phyloP scores from a whole-genome alignment of 345 rosid species.

The Aquilaria sinensis region DNA sequence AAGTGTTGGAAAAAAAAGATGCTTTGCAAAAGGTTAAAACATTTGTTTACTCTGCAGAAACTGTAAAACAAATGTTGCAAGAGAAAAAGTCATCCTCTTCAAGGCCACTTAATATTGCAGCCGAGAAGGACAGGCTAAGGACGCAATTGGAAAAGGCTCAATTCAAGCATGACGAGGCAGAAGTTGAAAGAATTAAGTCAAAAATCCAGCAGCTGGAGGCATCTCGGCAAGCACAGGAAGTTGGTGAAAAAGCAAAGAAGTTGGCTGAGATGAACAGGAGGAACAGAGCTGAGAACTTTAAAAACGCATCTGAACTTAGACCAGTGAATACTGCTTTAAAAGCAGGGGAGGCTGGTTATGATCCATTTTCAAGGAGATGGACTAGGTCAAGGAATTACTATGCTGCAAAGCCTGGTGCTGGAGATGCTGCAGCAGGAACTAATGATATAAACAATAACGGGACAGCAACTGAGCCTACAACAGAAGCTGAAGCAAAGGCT shows the following conservation, averaged over 20 bases:
- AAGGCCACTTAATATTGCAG: slow-evolving; percentile 90
- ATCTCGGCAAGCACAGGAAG: slow-evolving; percentile 54
- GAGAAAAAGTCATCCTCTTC: slow-evolving; percentile 85
- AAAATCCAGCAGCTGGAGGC: slow-evolving; percentile 83
- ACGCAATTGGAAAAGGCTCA: slow-evolving; percentile 76
- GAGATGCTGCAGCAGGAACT: slow-evolving; percentile 18
- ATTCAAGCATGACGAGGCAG: slow-evolving; percentile 65
- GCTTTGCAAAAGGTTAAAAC: slow-evolving; percentile 61
- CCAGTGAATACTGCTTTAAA: slow-evolving; percentile 51
- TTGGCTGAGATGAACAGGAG: slow-evolving; percentile 95
- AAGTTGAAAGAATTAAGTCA: slow-evolving; percentile 63
- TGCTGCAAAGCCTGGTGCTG: slow-evolving; percentile 42
- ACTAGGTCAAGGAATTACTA: slow-evolving; percentile 92
- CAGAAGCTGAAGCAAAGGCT: slow-evolving; percentile 20
- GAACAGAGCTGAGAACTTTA: slow-evolving; percentile 94
- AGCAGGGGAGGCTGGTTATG: slow-evolving; percentile 98
- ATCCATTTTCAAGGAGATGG: slow-evolving; percentile 99
- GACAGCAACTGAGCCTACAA: slow-evolving; percentile 16
- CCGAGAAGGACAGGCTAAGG: slow-evolving; percentile 92
- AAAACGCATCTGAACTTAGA: slow-evolving; percentile 78
- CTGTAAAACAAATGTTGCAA: slow-evolving; percentile 96
- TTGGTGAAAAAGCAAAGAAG: slow-evolving; percentile 69
- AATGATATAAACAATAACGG: slow-evolving; percentile 27
- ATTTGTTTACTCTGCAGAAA: slow-evolving; percentile 86
- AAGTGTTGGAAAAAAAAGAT: slow-evolving; percentile 79